Base-by-base conservation (phyloP, 2,329 filamentous ascomycete species). In the Cryoendolithus antarcticus region DNA sequence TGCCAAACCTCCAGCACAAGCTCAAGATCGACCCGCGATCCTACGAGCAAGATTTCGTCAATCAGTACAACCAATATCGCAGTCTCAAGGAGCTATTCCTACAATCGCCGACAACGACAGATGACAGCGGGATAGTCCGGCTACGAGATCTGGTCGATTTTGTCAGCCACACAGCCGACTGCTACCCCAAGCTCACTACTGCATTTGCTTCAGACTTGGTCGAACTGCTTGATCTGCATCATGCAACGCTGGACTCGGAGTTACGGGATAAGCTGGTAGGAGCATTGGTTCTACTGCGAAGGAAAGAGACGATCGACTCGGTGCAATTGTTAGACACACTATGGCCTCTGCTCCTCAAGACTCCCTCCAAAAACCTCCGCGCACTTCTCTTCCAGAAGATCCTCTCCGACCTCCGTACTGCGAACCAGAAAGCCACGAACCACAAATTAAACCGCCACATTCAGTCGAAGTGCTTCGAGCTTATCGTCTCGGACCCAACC, bases 221-320 rank as follows among this genome's bases (percentile, higher is more conserved):
- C 55, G 71, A 78, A 27, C 82, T 98, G 43, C 65, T 98, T 34
- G 76, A 76, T 35, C 70, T 80, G 49, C 86, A 96, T 57, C 89
- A 96, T 69, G 75, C 80, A 33, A 72, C 80, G 2, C 70, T 98
- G 27, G 82, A 93, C 53, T 71, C 78, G 3, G 88, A 96, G 46
- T 62, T 98, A 51, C 74, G 91, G 30, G 91, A 96, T 61, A 96
- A 96, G 72, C 76, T 96, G 41, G 89, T 96, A 2, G 84, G 85
- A 36, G 93, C 85, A 58, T 66, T 98, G 51, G 83, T 93, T 21
- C 68, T 98, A 36, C 64, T 98, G 46, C 74, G 84, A 42, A 85
- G 88, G 59, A 98, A 98, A 62, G 86, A 95, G 4, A 74, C 95
- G 33, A 80, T 98, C 47, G 82, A 94, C 59, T 94, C 88, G 15